Percentiles rank a stretch among this genome's conserved stretches.
phyloP scores from a whole-genome alignment of 2,329 filamentous ascomycete species.

The Botrytis galanthina region DNA sequence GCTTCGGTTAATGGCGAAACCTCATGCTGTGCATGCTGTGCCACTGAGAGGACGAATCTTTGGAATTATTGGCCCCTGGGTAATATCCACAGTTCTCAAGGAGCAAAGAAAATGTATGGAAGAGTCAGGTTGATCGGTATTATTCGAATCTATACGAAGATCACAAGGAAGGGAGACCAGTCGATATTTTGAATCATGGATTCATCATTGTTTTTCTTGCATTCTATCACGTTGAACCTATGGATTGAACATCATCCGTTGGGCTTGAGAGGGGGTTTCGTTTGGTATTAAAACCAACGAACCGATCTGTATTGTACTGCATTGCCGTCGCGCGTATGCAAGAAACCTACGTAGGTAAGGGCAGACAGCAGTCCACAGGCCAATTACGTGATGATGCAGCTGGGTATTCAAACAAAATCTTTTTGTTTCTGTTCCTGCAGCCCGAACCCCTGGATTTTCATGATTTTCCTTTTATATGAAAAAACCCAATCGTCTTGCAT shows the following conservation, averaged over 20 bases:
- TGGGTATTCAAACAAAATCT: background rate
- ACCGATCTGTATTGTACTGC: background rate
- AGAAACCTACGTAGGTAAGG: background rate
- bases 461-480: background rate
- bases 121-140: background rate
- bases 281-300: background rate
- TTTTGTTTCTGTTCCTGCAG: constrained; percentile 3
- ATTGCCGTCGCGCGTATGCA: background rate
- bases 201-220: background rate
- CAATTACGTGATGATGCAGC: background rate
- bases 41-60: constrained; percentile 2
- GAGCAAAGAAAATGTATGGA: background rate
- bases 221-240: background rate
- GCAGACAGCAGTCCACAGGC: background rate
- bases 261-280: background rate
- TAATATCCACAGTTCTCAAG: constrained; percentile 3
- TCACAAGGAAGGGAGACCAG: background rate
- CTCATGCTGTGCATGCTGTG: constrained; percentile 1
- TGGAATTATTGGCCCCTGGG: constrained; percentile 16
- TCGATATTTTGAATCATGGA: background rate
- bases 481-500: constrained; percentile 15
- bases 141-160: background rate
- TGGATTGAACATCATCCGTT: background rate
- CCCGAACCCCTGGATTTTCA: background rate
- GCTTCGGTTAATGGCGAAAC: constrained; percentile 13